phyloP scores from a whole-genome alignment of 2,329 filamentous ascomycete species.

The Dothidotthia symphoricarpi region DNA sequence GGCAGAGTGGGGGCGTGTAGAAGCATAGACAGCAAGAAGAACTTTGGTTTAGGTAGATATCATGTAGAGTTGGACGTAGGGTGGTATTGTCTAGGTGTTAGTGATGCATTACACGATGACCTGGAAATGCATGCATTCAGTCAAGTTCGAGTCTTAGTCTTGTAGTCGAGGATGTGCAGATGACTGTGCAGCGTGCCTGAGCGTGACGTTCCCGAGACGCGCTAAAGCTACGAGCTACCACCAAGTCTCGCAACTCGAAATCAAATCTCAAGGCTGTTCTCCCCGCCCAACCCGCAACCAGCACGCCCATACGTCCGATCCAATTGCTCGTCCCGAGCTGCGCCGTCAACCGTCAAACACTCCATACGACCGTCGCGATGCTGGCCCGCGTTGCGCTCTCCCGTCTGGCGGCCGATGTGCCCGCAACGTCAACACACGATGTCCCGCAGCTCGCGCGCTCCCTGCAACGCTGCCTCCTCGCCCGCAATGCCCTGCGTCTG shows the following conservation, averaged over 20 bases:
- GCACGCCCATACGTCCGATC: conserved; percentile 10
- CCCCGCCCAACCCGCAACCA: conserved; percentile 12
- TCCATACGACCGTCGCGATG: conserved; percentile 26
- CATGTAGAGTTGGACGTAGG: conserved; percentile 8
- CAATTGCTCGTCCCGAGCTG: conserved; percentile 23
- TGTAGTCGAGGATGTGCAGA: too few relatives aligned
- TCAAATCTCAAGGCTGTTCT: too few relatives aligned
- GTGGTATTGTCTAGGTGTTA: conserved; percentile 1
- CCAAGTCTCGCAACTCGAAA: conserved; percentile 9
- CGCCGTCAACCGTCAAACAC: conserved; percentile 9
- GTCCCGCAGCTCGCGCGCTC: conserved; percentile 36
- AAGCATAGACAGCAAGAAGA: neutral
- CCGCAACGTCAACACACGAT: conserved; percentile 38
- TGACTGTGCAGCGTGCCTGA: too few relatives aligned
- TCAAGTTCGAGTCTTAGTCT: too few relatives aligned
- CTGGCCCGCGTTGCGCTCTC: conserved; percentile 38
- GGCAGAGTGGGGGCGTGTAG: neutral
- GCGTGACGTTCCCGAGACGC: neutral
- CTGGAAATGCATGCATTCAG: too few relatives aligned
- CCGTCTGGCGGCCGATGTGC: conserved; percentile 36
- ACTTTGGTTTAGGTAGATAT: conserved; percentile 5
- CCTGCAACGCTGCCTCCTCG: conserved; percentile 23
- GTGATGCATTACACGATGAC: too few relatives aligned
- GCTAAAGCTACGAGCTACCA: conserved; percentile 7
- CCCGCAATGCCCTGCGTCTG: conserved; percentile 22